Evolutionary conservation across 495 filamentous ascomycete species (phyloP), one percentile per base, ranked within the genome.

Genomic region (Xylaria nigripes): DNA sequence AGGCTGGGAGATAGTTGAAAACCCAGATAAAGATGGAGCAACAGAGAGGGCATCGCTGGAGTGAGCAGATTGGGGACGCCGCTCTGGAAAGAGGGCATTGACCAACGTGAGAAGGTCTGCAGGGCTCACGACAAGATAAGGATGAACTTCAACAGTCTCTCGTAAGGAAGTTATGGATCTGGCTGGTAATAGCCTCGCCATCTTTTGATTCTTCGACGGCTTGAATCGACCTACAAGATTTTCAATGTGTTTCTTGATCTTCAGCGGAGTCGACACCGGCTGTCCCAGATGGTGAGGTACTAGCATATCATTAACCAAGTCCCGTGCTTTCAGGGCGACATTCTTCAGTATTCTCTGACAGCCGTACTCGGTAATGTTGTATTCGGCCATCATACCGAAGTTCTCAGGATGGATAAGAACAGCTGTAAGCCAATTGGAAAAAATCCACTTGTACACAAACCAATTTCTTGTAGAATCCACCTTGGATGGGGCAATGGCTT

Each of bases 351-450:
- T 86, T 66, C 86, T 89, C 61, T 95, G 84, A 47, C 93, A 81
- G 21, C 89, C 90, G 69, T 90, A 87, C 62, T 95, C 88, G 24
- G 84, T 86, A 59, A 98, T 89, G 68, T 95, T 87, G 63, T 95
- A 87, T 56, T 93, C 89, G 55, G 86, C 78, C 77, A 96, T 83
- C 68, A 96, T 85, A 45, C 89, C 90, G 54, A 90, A 85, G 24
- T 81, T 84, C 81, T 98, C 93, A 2, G 93, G 93, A 62, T 91
- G 87, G 45, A 89, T 87, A 58, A 98, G 79, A 44, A 89, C 86
- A 58, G 86, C 86, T 38, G 86, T 79, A 29, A 98, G 75, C 70
- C 89, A 96, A 41, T 84, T 85, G 27, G 87, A 85, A 64, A 96
- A 96, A 59, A 95, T 85, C 86, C 91, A 98, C 63, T 90, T 90